Evolutionary conservation across 2,329 filamentous ascomycete genomes (phyloP).

Genomic region (Periconia macrospinosa): DNA sequence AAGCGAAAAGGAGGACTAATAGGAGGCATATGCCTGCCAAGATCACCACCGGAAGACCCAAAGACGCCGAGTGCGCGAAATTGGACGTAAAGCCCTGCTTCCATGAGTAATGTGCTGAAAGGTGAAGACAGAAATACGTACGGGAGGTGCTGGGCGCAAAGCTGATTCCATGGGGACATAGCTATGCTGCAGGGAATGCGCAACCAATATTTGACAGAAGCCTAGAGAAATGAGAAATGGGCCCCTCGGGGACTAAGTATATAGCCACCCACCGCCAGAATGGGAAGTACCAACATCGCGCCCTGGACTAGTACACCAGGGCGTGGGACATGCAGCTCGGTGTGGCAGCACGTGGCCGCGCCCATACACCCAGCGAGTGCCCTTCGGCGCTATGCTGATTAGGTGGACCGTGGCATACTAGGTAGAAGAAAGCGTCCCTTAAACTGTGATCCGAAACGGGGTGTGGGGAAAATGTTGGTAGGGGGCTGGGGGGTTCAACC

Average conservation of each 20-base stretch:
- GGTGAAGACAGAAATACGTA: not conserved
- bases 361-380: conserved; percentile 1
- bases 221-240: conserved; percentile 1
- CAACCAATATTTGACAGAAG: conserved; percentile 3
- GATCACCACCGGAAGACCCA: conserved; percentile 20
- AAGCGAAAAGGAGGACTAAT: conserved; percentile 16
- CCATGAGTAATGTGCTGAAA: not conserved
- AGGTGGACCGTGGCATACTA: conserved; percentile 1
- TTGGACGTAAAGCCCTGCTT: conserved; percentile 16
- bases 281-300: not conserved
- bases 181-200: conserved; percentile 1
- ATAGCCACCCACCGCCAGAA: not conserved
- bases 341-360: conserved; percentile 1
- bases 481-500: not conserved
- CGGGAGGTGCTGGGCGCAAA: conserved; percentile 9
- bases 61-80: conserved; percentile 15
- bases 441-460: conserved; percentile 3
- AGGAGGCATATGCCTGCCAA: conserved; percentile 15
- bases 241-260: conserved; percentile 5
- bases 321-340: not conserved
- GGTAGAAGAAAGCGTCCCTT: conserved; percentile 1
- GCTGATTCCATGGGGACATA: conserved; percentile 13
- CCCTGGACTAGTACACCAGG: conserved; percentile 1
- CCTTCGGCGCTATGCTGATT: not conserved
- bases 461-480: conserved; percentile 2